Evolutionary conservation across 805 yeast species (phyloP), one percentile per base, ranked within the genome.

Genomic region (Spathaspora passalidarum): DNA sequence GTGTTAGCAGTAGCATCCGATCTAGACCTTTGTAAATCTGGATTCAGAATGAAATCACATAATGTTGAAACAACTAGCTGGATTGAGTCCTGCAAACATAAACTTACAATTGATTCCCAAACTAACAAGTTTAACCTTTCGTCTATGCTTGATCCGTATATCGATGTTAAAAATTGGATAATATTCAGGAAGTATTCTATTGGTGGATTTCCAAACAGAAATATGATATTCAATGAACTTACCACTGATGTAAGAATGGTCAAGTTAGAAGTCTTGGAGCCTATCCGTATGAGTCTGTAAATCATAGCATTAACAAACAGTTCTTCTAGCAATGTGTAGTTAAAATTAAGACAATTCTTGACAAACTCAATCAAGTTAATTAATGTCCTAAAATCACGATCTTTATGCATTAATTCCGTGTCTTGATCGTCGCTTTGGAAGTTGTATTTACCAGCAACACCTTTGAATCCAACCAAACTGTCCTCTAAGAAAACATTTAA

Each of bases 181-280:
- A 71, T 60, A 5, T 62, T 60, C 17, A 55, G 61, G 20, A 77
- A 59, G n/a, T 59, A 57, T 1, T 61, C 50, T 6, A 61, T 47
- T 0, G 86, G 85, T 2, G 82, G 52, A 21, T 61, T 55, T 0
- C 83, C 82, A 51, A 67, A 76, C 1, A 70, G 57, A 39, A 76
- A 63, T 4, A 75, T 61, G 0, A 78, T 61, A 38, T 73, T 71
- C 7, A 82, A 50, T n/a, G 78, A 48, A 2, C 60, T 63, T 8
- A 79, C 56, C 32, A 78, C 66, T 5, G 61, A 56, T n/a, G 56
- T 57, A 18, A 76, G 51, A 8, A 79, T 69, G 2, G 40, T 48
- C 4, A 49, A 48, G 26, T 72, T 68, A 0, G 74, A 61, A 2
- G 82, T 74, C 19, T 56, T 61, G 5, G 65, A 53, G 3, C 78